Percentiles rank a stretch among this genome's conserved stretches.
phyloP scores from a whole-genome alignment of 176 grass and related monocot species.

The Carex cristatella region DNA sequence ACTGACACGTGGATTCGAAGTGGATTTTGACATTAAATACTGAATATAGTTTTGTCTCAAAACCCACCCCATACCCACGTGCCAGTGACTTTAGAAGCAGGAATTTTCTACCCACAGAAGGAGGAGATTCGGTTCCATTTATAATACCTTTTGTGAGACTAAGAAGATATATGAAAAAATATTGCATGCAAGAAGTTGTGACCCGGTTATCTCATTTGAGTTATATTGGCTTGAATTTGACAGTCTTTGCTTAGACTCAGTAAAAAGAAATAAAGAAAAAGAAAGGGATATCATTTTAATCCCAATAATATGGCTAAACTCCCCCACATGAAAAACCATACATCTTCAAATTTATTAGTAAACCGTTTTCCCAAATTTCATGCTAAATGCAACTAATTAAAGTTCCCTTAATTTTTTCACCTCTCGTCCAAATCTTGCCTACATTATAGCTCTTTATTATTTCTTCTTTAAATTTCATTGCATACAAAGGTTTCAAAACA shows the following conservation, averaged over 20 bases:
- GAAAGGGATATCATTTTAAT: no score
- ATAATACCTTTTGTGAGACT: no score
- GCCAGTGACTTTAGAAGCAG: no score
- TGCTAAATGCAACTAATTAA: not conserved
- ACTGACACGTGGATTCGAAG: no score
- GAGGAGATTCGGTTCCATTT: no score
- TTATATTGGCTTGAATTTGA: not conserved
- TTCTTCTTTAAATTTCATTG: not conserved
- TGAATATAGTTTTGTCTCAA: no score
- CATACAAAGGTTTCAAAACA: not conserved
- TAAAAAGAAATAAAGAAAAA: not conserved
- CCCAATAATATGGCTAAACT: not conserved
- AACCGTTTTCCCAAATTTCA: slow-evolving; percentile 19
- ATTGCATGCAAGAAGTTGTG: not conserved
- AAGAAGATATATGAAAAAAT: not conserved
- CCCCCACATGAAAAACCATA: slow-evolving; percentile 1
- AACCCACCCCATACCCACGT: no score
- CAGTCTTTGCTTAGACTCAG: not conserved
- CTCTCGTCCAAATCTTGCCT: slow-evolving; percentile 5
- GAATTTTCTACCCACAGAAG: no score
- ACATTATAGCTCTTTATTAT: not conserved
- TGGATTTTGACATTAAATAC: no score
- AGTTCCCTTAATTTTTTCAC: slow-evolving; percentile 6
- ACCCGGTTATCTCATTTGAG: not conserved
- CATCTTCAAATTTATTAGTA: not conserved